Conservation (phyloP, 345 rosid species). For the Heritiera littoralis region DNA sequence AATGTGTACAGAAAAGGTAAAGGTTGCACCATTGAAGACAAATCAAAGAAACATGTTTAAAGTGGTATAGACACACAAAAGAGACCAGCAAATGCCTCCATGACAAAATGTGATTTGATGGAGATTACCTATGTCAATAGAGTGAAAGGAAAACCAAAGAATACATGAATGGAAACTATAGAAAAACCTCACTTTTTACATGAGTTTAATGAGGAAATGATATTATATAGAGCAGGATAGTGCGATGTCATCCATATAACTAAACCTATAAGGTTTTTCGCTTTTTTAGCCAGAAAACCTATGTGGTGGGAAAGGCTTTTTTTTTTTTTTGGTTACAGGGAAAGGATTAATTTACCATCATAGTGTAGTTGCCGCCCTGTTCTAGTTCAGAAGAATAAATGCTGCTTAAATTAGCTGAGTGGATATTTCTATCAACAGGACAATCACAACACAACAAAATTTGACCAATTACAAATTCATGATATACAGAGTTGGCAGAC, state of each 20-base stretch:
- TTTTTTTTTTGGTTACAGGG: not conserved
- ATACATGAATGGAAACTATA: not conserved
- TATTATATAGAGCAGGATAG: not conserved
- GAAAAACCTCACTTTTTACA: not conserved
- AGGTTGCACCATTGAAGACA: not conserved
- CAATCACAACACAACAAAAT: not conserved
- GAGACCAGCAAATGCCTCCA: not conserved
- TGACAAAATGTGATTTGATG: not conserved
- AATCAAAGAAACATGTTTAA: not conserved
- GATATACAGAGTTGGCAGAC: not conserved
- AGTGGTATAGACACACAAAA: not conserved
- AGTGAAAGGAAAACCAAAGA: constrained; percentile 12
- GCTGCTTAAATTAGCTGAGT: not conserved
- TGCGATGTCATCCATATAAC: not conserved
- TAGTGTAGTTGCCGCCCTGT: not conserved
- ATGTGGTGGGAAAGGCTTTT: not conserved
- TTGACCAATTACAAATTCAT: not conserved
- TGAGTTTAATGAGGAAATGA: not conserved
- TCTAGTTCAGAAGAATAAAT: constrained; percentile 13
- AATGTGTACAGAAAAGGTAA: not conserved
- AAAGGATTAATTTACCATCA: not conserved
- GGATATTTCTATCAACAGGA: not conserved
- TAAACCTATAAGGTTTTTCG: not conserved
- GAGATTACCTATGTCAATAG: not conserved
- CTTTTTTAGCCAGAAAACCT: not conserved